Evolutionary conservation across 345 rosid genomes (phyloP).

Genomic region (Turritis glabra): DNA sequence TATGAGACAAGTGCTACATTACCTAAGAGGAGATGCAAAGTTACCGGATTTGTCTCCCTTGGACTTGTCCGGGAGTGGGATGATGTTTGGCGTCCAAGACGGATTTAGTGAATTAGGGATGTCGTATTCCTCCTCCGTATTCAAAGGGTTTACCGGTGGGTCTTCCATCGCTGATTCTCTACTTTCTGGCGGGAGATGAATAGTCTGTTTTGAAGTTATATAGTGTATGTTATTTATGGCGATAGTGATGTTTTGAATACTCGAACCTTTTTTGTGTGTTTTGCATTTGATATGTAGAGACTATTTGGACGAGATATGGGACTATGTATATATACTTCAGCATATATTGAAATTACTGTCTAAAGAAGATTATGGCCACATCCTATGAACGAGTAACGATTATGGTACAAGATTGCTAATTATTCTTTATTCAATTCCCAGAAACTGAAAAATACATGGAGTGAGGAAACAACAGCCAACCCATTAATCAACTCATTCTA

Average conservation of each 20-base stretch:
- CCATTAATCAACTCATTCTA: too few relatives aligned
- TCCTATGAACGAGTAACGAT: too few relatives aligned
- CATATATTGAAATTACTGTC: not conserved
- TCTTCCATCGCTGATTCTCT: slow-evolving; percentile 52
- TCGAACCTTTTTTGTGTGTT: slow-evolving; percentile 16
- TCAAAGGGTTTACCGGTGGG: slow-evolving; percentile 34
- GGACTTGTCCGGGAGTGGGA: slow-evolving; percentile 40
- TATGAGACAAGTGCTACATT: slow-evolving; percentile 70
- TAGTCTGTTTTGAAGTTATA: not conserved
- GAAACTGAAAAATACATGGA: too few relatives aligned
- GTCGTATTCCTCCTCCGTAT: slow-evolving; percentile 45
- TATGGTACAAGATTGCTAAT: too few relatives aligned
- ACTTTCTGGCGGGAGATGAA: slow-evolving; percentile 61
- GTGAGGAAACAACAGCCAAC: too few relatives aligned
- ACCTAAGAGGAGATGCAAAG: slow-evolving; percentile 59
- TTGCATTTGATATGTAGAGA: not conserved
- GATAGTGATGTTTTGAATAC: not conserved
- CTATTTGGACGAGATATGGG: not conserved
- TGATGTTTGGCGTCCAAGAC: slow-evolving; percentile 38
- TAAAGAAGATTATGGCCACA: not conserved
- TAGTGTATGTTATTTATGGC: not conserved
- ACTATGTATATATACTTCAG: not conserved
- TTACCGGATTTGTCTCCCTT: slow-evolving; percentile 47
- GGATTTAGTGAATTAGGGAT: slow-evolving; percentile 49
- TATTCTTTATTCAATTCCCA: too few relatives aligned